Percentiles rank a stretch among this genome's conserved stretches.
These are phyloP conservation scores for Backusella westeae DNA, from an alignment of 192 early-diverging fungal genomes.

Conservation along the genomic window DNA sequence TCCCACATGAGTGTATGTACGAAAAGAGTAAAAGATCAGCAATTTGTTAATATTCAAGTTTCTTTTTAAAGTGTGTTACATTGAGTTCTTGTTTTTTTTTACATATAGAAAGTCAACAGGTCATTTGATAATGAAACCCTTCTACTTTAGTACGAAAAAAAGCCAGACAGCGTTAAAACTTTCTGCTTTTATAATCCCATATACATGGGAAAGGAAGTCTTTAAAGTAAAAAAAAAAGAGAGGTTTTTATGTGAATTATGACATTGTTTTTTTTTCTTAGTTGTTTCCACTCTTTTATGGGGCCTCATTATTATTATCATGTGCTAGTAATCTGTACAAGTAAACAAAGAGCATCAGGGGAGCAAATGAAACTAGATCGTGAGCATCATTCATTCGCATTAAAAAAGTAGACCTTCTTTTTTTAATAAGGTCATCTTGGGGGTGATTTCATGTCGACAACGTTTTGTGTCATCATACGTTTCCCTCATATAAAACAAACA, in stretches of 20 bases:
- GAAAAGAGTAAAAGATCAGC: background rate
- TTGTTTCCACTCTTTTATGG: background rate
- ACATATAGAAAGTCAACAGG: background rate
- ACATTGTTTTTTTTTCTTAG: background rate
- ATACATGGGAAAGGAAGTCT: background rate
- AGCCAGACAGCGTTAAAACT: background rate
- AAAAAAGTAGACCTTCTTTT: too few relatives aligned
- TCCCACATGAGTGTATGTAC: background rate
- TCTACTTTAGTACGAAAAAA: background rate
- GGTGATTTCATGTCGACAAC: background rate
- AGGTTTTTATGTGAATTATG: background rate
- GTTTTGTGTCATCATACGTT: background rate
- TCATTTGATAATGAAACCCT: background rate
- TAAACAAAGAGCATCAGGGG: background rate
- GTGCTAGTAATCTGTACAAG: background rate
- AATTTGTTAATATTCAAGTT: background rate
- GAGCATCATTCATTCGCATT: too few relatives aligned
- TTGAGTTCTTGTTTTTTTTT: background rate
- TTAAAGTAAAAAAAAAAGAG: background rate
- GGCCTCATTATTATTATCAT: background rate
- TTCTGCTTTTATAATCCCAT: background rate
- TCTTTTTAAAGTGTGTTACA: background rate
- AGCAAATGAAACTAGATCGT: background rate
- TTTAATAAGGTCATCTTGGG: background rate
- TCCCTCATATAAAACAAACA: background rate